Evolutionary conservation across 768 basidiomycete genomes (phyloP).

Genomic region (Mycena venus): DNA sequence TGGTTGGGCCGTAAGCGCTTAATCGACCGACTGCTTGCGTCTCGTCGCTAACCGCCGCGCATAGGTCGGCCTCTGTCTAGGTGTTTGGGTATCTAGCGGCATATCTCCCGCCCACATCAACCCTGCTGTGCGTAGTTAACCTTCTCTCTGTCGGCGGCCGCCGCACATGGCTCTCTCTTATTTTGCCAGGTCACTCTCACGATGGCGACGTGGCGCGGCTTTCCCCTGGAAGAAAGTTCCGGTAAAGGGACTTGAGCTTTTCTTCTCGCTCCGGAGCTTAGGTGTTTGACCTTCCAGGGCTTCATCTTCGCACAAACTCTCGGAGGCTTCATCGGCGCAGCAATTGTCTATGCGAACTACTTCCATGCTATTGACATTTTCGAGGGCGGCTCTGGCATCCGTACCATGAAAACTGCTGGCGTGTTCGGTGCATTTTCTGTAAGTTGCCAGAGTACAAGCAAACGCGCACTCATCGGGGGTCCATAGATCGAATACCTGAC

Average conservation of each 20-base stretch:
- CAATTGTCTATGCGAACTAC: constrained; percentile 67
- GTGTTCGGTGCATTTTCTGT: constrained; percentile 30
- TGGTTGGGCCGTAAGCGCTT: constrained; percentile 49
- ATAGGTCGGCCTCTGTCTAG: constrained; percentile 49
- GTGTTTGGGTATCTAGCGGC: constrained; percentile 56
- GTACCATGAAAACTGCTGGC: constrained; percentile 61
- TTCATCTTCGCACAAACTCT: constrained; percentile 68
- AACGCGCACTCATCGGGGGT: not conserved
- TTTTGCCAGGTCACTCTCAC: constrained; percentile 32
- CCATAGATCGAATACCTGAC: constrained; percentile 28
- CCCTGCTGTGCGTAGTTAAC: constrained; percentile 28
- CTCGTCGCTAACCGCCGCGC: not conserved
- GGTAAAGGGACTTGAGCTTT: not conserved
- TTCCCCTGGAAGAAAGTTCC: constrained; percentile 74
- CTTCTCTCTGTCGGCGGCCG: not conserved
- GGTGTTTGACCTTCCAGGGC: not conserved
- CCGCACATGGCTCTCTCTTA: not conserved
- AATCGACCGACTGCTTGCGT: not conserved
- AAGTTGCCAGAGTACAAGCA: too few relatives aligned
- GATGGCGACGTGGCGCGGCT: constrained; percentile 61
- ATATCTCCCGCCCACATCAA: constrained; percentile 55
- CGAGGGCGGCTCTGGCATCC: constrained; percentile 61
- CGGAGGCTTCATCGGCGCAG: constrained; percentile 65
- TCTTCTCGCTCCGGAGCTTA: not conserved
- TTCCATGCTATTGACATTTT: constrained; percentile 69